phyloP scores from a whole-genome alignment of 768 basidiomycete species.

The Collybia nuda region DNA sequence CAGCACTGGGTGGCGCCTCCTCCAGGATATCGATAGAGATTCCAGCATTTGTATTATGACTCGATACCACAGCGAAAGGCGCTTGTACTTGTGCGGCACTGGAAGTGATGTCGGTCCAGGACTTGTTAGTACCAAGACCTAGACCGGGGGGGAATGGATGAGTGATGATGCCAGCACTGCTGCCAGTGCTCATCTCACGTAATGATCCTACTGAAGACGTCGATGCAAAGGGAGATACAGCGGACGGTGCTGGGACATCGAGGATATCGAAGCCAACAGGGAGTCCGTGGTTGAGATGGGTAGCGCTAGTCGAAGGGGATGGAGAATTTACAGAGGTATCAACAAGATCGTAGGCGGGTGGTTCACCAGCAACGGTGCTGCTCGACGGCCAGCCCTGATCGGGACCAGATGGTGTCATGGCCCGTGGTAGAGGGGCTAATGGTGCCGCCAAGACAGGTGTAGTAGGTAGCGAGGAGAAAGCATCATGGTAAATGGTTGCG shows the following conservation, averaged over 20 bases:
- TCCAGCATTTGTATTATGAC: slow-evolving; percentile 26
- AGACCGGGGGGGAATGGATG: slow-evolving; percentile 37
- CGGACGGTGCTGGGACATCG: slow-evolving; percentile 58
- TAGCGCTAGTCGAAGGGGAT: slow-evolving; percentile 7
- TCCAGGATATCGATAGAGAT: slow-evolving; percentile 64
- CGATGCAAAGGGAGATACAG: slow-evolving; percentile 49
- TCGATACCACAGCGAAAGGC: slow-evolving; percentile 11
- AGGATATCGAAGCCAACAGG: slow-evolving; percentile 40
- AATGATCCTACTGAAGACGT: slow-evolving; percentile 33
- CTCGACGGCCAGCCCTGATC: slow-evolving; percentile 6
- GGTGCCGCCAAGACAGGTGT: slow-evolving; percentile 31
- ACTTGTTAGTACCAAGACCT: slow-evolving; percentile 23
- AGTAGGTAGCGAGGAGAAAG: slow-evolving; percentile 47
- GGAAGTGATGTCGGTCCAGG: slow-evolving; percentile 28
- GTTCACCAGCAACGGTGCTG: slow-evolving; percentile 3
- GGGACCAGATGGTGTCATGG: slow-evolving; percentile 41
- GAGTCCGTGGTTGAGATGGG: slow-evolving; percentile 10
- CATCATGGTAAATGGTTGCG: slow-evolving; percentile 64
- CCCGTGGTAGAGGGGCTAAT: slow-evolving; percentile 42
- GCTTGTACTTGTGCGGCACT: slow-evolving; percentile 9
- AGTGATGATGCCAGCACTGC: slow-evolving; percentile 26
- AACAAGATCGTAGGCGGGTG: slow-evolving; percentile 4
- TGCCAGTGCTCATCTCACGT: slow-evolving; percentile 28
- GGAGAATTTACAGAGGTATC: slow-evolving; percentile 1
- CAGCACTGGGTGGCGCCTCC: slow-evolving; percentile 64